These are phyloP conservation scores for Penicillium expansum DNA, from an alignment of 2,329 filamentous ascomycete species.

Conservation along the genomic window DNA sequence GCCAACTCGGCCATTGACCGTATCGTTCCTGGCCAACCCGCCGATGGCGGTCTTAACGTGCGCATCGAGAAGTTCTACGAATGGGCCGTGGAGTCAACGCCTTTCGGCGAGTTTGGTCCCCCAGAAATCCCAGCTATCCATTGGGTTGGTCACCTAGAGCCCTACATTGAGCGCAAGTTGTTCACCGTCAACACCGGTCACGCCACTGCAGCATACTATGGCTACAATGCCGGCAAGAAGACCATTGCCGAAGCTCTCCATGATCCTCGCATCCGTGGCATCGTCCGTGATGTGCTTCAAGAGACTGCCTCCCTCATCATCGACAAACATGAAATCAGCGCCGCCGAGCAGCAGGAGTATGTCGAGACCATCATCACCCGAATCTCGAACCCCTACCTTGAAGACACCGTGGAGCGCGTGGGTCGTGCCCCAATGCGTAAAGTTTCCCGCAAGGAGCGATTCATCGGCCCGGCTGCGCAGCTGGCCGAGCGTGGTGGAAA, in stretches of 20 bases:
- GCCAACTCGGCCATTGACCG: constrained; percentile 98
- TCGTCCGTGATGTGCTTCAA: constrained; percentile 74
- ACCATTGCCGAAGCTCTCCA: constrained; percentile 87
- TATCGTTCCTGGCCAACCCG: constrained; percentile 88
- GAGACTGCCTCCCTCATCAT: constrained; percentile 87
- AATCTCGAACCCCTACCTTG: constrained; percentile 89
- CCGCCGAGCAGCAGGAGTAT: constrained; percentile 76
- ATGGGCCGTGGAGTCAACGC: constrained; percentile 90
- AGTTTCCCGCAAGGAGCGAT: constrained; percentile 90
- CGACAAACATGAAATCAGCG: constrained; percentile 76
- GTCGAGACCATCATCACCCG: constrained; percentile 88
- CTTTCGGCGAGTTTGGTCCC: constrained; percentile 68
- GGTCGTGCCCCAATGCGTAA: constrained; percentile 93
- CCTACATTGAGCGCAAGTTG: constrained; percentile 98
- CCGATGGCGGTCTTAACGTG: constrained; percentile 78
- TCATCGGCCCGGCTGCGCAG: constrained; percentile 86
- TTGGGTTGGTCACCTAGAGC: constrained; percentile 86
- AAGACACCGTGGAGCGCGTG: constrained; percentile 92
- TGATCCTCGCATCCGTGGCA: constrained; percentile 73
- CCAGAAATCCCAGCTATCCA: constrained; percentile 84
- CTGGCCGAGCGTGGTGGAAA: constrained; percentile 77
- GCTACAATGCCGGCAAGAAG: constrained; percentile 78
- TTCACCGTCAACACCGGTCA: constrained; percentile 99
- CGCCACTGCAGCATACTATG: constrained; percentile 93
- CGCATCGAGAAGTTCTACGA: constrained; percentile 98